phyloP scores from a whole-genome alignment of 1,284 basidiomycete genomes.

The Trichosporon inkin region DNA sequence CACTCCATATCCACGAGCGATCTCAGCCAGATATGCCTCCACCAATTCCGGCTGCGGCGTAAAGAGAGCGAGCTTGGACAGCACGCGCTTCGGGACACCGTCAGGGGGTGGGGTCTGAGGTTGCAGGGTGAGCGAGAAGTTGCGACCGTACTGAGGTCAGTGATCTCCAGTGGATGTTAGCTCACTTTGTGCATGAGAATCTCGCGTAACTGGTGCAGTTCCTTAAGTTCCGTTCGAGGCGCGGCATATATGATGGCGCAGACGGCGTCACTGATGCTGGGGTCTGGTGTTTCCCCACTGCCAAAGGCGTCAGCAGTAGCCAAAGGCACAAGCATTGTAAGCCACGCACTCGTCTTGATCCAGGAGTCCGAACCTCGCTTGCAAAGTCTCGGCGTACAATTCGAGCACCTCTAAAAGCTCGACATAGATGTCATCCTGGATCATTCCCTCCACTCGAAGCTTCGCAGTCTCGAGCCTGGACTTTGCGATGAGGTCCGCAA shows the following conservation, averaged over 20 bases:
- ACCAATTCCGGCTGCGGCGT: slow-evolving; percentile 72
- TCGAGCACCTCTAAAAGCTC: slow-evolving; percentile 89
- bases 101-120: slow-evolving; percentile 56
- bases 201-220: slow-evolving; percentile 85
- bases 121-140: slow-evolving; percentile 41
- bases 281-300: slow-evolving; percentile 77
- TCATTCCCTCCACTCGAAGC: slow-evolving; percentile 47
- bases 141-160: slow-evolving; percentile 41
- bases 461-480: slow-evolving; percentile 46
- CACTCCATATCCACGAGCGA: slow-evolving; percentile 80
- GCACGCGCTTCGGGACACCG: slow-evolving; percentile 52
- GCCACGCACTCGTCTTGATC: slow-evolving; percentile 54
- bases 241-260: slow-evolving; percentile 83
- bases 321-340: too few relatives aligned
- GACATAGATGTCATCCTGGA: slow-evolving; percentile 51
- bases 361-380: slow-evolving; percentile 84
- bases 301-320: background rate
- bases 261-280: slow-evolving; percentile 67
- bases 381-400: slow-evolving; percentile 85
- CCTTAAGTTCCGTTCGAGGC: slow-evolving; percentile 84
- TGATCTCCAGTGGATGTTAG: background rate
- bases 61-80: slow-evolving; percentile 61
- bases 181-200: slow-evolving; percentile 76
- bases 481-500: slow-evolving; percentile 50
- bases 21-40: slow-evolving; percentile 80